Conservation (phyloP, 768 basidiomycete species). For the Serendipita vermifera region DNA sequence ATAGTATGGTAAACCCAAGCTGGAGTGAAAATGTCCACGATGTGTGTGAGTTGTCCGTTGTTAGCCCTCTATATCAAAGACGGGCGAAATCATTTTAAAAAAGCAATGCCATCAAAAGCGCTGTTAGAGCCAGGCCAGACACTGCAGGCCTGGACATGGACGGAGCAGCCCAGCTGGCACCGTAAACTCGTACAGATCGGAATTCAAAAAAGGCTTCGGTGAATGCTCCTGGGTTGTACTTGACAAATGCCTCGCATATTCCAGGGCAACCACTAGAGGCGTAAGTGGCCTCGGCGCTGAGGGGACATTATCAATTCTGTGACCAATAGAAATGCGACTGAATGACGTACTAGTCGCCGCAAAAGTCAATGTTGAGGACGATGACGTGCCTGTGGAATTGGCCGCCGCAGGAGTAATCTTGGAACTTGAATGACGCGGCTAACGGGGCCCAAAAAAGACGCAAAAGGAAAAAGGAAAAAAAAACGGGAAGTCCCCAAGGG, state of each 20-base stretch:
- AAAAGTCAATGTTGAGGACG: slow-evolving; percentile 5
- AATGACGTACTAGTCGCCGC: not conserved
- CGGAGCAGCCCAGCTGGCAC: not conserved
- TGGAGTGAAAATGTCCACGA: no score
- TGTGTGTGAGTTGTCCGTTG: no score
- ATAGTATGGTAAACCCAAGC: no score
- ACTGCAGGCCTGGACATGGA: no score
- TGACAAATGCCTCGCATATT: not conserved
- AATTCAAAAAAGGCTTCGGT: not conserved
- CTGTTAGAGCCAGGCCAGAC: no score
- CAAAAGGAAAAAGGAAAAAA: not conserved
- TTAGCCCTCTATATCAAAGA: no score
- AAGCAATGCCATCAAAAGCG: no score
- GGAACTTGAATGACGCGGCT: not conserved
- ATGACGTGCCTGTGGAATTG: slow-evolving; percentile 1
- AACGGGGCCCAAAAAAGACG: not conserved
- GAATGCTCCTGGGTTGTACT: not conserved
- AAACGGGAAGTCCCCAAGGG: not conserved
- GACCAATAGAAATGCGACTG: no score
- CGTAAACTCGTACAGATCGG: not conserved
- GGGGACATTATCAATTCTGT: not conserved
- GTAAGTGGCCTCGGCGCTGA: not conserved
- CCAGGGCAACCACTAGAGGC: not conserved
- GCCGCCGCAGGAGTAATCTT: not conserved
- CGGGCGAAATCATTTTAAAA: no score